These are phyloP conservation scores for Cyberlindnera sargentensis DNA, from an alignment of 805 yeast species.

Conservation along the genomic window DNA sequence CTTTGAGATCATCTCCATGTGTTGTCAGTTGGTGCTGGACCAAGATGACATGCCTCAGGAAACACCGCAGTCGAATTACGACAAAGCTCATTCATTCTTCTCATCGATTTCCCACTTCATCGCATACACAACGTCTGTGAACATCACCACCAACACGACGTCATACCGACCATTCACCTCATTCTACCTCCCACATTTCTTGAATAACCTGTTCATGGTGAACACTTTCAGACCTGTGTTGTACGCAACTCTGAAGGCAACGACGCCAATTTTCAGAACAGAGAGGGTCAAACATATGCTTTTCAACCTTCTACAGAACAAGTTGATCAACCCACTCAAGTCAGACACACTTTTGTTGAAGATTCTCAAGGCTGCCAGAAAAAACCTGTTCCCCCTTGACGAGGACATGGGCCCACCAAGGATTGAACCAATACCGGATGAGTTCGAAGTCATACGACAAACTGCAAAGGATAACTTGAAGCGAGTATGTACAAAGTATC, in stretches of 20 bases:
- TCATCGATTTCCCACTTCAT: slow-evolving; percentile 11
- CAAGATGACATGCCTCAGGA: background rate
- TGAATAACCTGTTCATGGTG: slow-evolving; percentile 18
- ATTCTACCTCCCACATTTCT: slow-evolving; percentile 18
- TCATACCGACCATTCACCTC: slow-evolving; percentile 5
- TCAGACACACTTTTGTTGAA: slow-evolving; percentile 15
- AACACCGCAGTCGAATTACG: background rate
- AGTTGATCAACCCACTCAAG: slow-evolving; percentile 10
- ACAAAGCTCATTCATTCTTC: slow-evolving; percentile 1
- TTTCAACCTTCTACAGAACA: slow-evolving; percentile 16
- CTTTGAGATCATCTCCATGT: slow-evolving; percentile 31
- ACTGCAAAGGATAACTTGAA: slow-evolving; percentile 23
- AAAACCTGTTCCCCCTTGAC: slow-evolving; percentile 40
- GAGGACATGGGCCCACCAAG: slow-evolving; percentile 43
- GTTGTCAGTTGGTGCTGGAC: slow-evolving; percentile 10
- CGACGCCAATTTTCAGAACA: slow-evolving; percentile 11
- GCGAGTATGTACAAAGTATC: slow-evolving; percentile 15
- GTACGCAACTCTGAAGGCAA: slow-evolving; percentile 22
- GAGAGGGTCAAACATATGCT: slow-evolving; percentile 14
- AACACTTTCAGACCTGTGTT: slow-evolving; percentile 25
- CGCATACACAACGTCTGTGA: slow-evolving; percentile 11
- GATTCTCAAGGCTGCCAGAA: slow-evolving; percentile 26
- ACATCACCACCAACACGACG: background rate
- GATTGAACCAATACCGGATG: slow-evolving; percentile 33
- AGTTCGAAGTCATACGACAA: slow-evolving; percentile 27